Evolutionary conservation across 148 eudicot genomes (phyloP), one percentile per base, ranked within the genome.

Genomic region (Fagopyrum esculentum): DNA sequence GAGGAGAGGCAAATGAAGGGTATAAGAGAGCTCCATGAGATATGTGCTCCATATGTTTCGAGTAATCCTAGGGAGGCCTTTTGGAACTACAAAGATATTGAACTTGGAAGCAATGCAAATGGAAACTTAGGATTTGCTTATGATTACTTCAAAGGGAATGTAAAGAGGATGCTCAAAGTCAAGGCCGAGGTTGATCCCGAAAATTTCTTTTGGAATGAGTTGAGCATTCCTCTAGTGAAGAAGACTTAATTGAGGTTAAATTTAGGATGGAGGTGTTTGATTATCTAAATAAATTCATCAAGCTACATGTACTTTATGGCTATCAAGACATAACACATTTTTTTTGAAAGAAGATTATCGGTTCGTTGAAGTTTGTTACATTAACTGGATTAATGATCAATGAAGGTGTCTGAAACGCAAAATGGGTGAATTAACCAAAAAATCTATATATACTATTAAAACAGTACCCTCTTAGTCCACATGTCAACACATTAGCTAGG

Each of bases 171-270:
- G 72, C 76, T 78, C 71, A 73, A 55, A 69, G 85, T 86, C 16
- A 86, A 86, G 85, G 80, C 79, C 5, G 45, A 68, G 64, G 79
- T 81, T 66, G 89, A 86, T 83, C 89, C 89, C 2, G 22, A 5
- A 6, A 76, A 86, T 76, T 83, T 86, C 76, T 86, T 86, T 44
- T 73, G 79, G 70, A 10, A 79, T 56, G 83, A 86, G 72, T 86
- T 83, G 46, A 83, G 89, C 49, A 82, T 86, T 64, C 89, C 85
- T 35, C 40, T 35, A 35, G 40, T 35, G 40, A 35, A 35, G 3
- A 35, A 35, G 40, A 35, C 40, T 35, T 35, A 1, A 35, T 35
- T 35, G 3, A 35, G 2, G 40, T 35, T 35, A 35, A 35, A 35
- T 35, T 1, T 35, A 35, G 40, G 1, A 35, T 35, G 40, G 3